Evolutionary conservation across 1,139 yeast genomes (phyloP).

Genomic region (Candida freyschussii): DNA sequence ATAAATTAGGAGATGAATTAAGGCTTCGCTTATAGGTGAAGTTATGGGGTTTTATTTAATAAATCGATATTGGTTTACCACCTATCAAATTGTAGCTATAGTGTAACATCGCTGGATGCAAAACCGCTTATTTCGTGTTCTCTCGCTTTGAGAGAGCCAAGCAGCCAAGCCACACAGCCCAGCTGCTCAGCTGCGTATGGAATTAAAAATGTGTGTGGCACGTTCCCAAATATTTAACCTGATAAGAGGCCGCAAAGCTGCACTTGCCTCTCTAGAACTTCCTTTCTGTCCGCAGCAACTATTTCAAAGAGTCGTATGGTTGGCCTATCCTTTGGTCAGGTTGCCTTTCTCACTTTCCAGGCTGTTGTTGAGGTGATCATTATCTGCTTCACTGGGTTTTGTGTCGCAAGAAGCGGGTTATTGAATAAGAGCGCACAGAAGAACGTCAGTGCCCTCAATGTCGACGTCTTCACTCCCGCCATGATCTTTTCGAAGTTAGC

Average conservation of each 20-base stretch:
- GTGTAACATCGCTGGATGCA: too few species aligned
- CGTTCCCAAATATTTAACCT: too few species aligned
- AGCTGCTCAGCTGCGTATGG: too few species aligned
- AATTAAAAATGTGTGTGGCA: too few species aligned
- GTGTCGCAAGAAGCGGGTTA: slow-evolving; percentile 60
- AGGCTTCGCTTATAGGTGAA: not conserved
- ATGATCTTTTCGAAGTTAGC: slow-evolving; percentile 72
- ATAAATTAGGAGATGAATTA: not conserved
- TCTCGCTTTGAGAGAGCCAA: too few species aligned
- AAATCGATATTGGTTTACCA: not conserved
- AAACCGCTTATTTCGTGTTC: too few species aligned
- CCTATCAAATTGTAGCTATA: too few species aligned
- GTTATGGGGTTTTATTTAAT: not conserved
- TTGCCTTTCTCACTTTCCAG: slow-evolving; percentile 60
- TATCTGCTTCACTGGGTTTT: slow-evolving; percentile 63
- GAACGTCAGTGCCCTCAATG: slow-evolving; percentile 56
- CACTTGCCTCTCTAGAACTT: too few species aligned
- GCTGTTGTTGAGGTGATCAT: slow-evolving; percentile 71
- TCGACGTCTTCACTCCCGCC: slow-evolving; percentile 74
- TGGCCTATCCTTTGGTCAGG: slow-evolving; percentile 27
- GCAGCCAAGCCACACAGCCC: too few species aligned
- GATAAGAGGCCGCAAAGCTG: too few species aligned
- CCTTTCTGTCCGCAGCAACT: too few species aligned
- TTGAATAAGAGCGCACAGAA: slow-evolving; percentile 58
- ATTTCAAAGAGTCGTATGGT: too few species aligned